These are phyloP conservation scores for Chenopodium berlandieri DNA, from an alignment of 148 eudicot genomes.

Conservation along the genomic window DNA sequence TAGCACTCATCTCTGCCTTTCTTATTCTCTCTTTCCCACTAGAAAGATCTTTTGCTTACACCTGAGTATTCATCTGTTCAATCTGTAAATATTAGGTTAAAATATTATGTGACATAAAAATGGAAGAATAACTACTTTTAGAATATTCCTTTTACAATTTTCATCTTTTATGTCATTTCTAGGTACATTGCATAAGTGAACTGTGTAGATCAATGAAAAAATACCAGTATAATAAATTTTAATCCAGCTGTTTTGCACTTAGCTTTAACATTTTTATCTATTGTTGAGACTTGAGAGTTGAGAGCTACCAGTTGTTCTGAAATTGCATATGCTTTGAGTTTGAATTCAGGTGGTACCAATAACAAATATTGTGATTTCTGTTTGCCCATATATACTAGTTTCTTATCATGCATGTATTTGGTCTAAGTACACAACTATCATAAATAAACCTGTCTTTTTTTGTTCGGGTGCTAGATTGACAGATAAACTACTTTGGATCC, in stretches of 20 bases:
- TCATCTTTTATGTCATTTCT: not conserved
- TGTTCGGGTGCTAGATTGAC: not conserved
- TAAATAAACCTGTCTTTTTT: too few species aligned
- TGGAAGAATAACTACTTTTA: not conserved
- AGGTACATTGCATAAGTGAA: not conserved
- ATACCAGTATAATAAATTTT: not conserved
- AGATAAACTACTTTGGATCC: not conserved
- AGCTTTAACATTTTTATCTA: not conserved
- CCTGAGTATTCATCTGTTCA: not conserved
- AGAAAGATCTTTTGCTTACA: not conserved
- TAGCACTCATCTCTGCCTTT: not conserved
- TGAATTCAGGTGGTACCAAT: not conserved
- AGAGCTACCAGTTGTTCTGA: too few species aligned
- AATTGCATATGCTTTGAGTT: not conserved
- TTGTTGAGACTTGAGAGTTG: too few species aligned
- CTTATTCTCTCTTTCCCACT: not conserved
- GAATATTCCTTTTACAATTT: not conserved
- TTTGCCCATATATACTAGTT: not conserved
- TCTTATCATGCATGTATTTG: too few species aligned
- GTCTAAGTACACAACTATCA: too few species aligned
- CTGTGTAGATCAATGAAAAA: too few species aligned
- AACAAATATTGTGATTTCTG: not conserved
- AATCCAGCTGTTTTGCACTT: not conserved
- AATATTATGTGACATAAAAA: not conserved
- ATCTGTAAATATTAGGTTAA: not conserved